Base-by-base conservation (phyloP, 345 rosid species). In the Heritiera fomes region DNA sequence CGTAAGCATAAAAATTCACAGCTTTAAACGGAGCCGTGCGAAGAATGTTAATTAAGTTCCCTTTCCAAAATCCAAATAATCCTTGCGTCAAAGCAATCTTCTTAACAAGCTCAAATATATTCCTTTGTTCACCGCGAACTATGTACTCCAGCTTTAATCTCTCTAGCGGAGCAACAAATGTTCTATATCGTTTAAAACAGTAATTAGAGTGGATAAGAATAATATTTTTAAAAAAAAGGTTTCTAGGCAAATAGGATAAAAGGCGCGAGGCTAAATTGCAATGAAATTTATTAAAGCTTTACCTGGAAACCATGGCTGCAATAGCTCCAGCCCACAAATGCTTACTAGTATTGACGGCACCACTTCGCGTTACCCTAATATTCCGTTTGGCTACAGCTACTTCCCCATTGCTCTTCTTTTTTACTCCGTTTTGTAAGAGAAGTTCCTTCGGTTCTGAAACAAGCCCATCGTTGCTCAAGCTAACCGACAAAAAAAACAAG, bases 231-330 rank as follows among this genome's bases (percentile, higher is more conserved):
- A 34, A 5, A 41, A 3, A 41, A 41, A 7, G 61, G 61, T 32
- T 18, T 30, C 73, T 20, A 69, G 56, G 56, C 20, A 49, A 70
- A 49, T 34, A 34, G 38, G 38, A 34, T 12, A 47, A 28, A 70
- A 47, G 14, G 61, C 9, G 10, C 13, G 75, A 52, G 1, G 45
- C 46, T 9, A 71, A 52, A 71, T 71, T 34, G 32, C 58, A 45
- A 6, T 14, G 43, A 43, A 66, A 67, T 56, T 70, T 70, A 75
- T 38, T 46, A 75, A 74, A 63, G 38, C 46, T 66, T 17, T 75
- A 92, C 97, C 97, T 89, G 78, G 94, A 92, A 78, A 92, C 90
- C 90, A 90, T 90, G 59, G 94, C 97, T 5, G 97, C 94, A 82
- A 89, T 82, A 79, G 92, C 97, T 62, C 97, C 97, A 79, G 97